These are phyloP conservation scores for Aaosphaeria pasadenensis DNA, from an alignment of 2,329 filamentous ascomycete species.

Conservation along the genomic window DNA sequence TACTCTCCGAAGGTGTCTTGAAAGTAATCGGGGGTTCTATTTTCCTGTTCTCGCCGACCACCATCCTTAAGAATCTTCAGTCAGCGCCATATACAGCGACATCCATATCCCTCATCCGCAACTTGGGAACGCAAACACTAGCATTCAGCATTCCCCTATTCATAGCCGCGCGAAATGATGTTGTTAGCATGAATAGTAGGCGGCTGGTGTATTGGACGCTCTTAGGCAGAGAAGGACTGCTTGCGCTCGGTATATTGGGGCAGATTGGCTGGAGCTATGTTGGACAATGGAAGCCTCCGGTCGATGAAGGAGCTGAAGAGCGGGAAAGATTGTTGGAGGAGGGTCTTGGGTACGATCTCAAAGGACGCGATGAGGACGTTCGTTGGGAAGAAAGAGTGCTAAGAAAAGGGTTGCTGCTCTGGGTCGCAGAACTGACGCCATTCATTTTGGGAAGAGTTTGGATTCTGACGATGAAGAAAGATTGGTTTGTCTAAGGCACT, in stretches of 20 bases:
- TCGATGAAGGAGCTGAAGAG: neutral
- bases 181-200: conserved; percentile 1
- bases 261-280: conserved; percentile 5
- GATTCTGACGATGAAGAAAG: conserved; percentile 9
- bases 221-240: conserved; percentile 2
- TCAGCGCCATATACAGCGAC: conserved; percentile 3
- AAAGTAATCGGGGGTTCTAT: conserved; percentile 11
- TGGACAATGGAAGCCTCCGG: neutral
- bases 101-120: conserved; percentile 6
- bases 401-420: conserved; percentile 11
- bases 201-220: conserved; percentile 11
- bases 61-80: conserved; percentile 8
- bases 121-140: conserved; percentile 14
- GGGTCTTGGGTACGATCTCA: conserved; percentile 4
- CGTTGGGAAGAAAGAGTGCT: conserved; percentile 2
- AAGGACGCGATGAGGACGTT: conserved; percentile 3
- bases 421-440: conserved; percentile 14
- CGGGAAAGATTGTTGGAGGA: conserved; percentile 5
- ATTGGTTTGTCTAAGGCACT: conserved; percentile 8
- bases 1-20: conserved; percentile 12
- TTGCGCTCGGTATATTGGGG: conserved; percentile 5
- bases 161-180: conserved; percentile 8
- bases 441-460: conserved; percentile 15
- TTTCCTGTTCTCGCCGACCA: conserved; percentile 11
- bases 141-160: conserved; percentile 18